Evolutionary conservation across 1,284 basidiomycete species (phyloP), one percentile per base, ranked within the genome.

Genomic region (Ustanciosporium gigantosporum): DNA sequence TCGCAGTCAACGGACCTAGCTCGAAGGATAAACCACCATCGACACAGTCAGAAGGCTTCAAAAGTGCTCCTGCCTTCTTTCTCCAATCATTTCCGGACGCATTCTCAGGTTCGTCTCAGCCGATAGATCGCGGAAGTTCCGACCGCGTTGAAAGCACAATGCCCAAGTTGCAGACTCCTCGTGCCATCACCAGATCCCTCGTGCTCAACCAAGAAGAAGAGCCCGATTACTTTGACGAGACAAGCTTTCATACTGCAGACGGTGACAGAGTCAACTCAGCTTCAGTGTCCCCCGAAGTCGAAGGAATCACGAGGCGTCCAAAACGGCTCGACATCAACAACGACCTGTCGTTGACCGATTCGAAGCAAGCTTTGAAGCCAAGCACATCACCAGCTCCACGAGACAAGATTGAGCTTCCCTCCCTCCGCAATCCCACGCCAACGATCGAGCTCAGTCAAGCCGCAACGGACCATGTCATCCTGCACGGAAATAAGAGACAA

Each of bases 31-130:
- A n/a, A 11, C 27, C 27, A n/a, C 11, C n/a, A 9, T 29, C n/a
- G 9, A n/a, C 27, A 9, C 11, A 29, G 2, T 13, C 24, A 13
- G 23, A 39, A 14, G 35, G 46, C 4, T 19, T 21, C 36, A 37
- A 37, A 9, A 58, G 41, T 16, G 48, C 64, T 5, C 64, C 64
- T 3, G 52, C 59, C 19, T 66, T 66, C 47, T 69, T 69, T 22
- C 46, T 56, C 25, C 48, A 69, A 19, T 68, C 65, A 1, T 69
- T 68, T 25, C 66, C 66, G 15, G 38, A 60, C 22, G 47, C 53
- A 2, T 37, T 43, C 14, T 6, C 35, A 3, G 20, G 24, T 7
- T 13, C 27, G 11, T 32, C 25, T n/a, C 40, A 27, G 23, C 41
- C 46, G 19, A 41, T 45, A 31, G 52, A 41, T 19, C 36, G 36